Evolutionary conservation across 2,329 filamentous ascomycete species (phyloP), one percentile per base, ranked within the genome.

Genomic region (Huntiella abstrusa): DNA sequence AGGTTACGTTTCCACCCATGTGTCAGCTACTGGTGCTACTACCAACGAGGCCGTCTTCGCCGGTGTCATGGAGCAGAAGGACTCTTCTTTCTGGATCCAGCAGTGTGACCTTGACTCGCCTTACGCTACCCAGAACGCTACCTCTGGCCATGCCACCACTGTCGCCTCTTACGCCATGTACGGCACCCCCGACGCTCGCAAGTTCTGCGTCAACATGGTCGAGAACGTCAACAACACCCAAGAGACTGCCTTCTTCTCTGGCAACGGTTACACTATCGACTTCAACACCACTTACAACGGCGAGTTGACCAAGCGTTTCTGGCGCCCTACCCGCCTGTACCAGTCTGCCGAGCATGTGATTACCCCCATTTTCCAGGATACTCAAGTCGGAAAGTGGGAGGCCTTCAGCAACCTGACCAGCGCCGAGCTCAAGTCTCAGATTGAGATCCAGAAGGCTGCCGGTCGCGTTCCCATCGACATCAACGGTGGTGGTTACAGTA

Each of bases 51-150:
- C 52, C 11, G 28, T 46, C 8, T 53, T 51, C 10, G 36, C 52
- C 10, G 52, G 49, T 10, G 43, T 52, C 47, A 50, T 53, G 51
- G 52, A 53, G 43, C 46, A 51, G 42, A 43, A 35, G 16, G 40
- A 51, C 12, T 16, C 41, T 12, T 38, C 34, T 4, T 45, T 45
- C n/a, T 52, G 47, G 52, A 10, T 41, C 2, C 51, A 52, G 15
- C 28, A 43, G 1, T 53, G 52, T 32, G 51, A 40, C 12, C 37
- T 51, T 12, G 40, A 35, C 1, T 22, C 6, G 3, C 51, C 49
- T 2, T 47, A 45, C 13, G 40, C 15, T 1, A 45, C 39, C 13
- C 5, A 43, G 12, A 50, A 51, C 37, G 17, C 12, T 4, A 50
- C 33, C 2, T 3, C 3, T 5, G 46, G 37, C 12, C 35, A 40